Evolutionary conservation across 202 grass and related monocot genomes (phyloP).

Genomic region (Elaeis oleifera): DNA sequence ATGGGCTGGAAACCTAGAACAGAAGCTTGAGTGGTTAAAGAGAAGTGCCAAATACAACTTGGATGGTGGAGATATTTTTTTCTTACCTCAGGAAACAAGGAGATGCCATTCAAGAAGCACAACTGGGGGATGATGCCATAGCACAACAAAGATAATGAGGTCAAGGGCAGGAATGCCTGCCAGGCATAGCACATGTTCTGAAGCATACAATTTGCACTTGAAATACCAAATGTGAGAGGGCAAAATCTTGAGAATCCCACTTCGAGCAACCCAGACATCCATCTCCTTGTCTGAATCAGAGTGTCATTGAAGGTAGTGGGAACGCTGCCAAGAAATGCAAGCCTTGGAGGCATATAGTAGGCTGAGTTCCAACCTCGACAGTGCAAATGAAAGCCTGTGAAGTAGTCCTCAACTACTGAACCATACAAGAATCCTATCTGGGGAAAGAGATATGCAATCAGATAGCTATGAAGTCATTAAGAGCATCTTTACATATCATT

Average conservation of each 20-base stretch:
- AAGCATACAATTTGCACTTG: slow-evolving; percentile 21
- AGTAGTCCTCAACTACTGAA: slow-evolving; percentile 55
- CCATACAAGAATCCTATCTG: slow-evolving; percentile 56
- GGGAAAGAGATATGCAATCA: not conserved
- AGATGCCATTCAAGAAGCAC: slow-evolving; percentile 28
- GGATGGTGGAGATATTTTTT: not conserved
- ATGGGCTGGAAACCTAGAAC: slow-evolving; percentile 20
- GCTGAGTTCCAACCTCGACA: slow-evolving; percentile 48
- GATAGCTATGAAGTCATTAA: not conserved
- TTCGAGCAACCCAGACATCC: slow-evolving; percentile 42
- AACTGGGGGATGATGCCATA: slow-evolving; percentile 49
- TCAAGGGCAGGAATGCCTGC: slow-evolving; percentile 21
- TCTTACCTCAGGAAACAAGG: slow-evolving; percentile 32
- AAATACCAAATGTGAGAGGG: slow-evolving; percentile 28
- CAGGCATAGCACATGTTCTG: slow-evolving; percentile 35
- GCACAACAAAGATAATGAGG: slow-evolving; percentile 36
- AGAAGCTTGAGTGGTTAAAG: not conserved
- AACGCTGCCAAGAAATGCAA: slow-evolving; percentile 42
- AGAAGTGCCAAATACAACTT: not conserved
- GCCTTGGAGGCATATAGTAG: slow-evolving; percentile 33
- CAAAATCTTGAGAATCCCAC: slow-evolving; percentile 37
- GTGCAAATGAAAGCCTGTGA: slow-evolving; percentile 60
- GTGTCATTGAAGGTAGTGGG: slow-evolving; percentile 53
- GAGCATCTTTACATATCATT: not conserved
- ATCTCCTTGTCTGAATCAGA: slow-evolving; percentile 57